A percentile compares a stretch with the other conserved stretches of the same genome.
Evolutionary conservation across 2,329 filamentous ascomycete species (phyloP).

Genomic region (Akanthomyces lecanii): DNA sequence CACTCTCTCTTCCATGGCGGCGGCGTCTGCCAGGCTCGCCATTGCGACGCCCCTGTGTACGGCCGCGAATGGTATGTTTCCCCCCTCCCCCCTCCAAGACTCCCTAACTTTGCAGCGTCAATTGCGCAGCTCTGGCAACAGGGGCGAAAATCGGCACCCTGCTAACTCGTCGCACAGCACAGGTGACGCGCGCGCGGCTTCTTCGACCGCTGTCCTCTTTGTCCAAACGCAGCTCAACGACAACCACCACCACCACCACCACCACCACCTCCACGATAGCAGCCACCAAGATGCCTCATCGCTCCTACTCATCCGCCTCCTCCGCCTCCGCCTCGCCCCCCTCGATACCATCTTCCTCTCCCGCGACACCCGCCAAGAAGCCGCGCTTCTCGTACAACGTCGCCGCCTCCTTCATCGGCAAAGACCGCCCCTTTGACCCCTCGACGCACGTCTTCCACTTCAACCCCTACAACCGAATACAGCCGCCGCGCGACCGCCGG

Average conservation of each 20-base stretch:
- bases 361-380: background rate
- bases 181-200: conserved; percentile 2
- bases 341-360: conserved; percentile 21
- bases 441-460: conserved; percentile 69
- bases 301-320: conserved; percentile 5
- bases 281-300: background rate
- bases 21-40: conserved; percentile 15
- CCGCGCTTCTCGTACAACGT: conserved; percentile 61
- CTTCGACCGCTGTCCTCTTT: conserved; percentile 4
- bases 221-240: background rate
- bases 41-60: conserved; percentile 10
- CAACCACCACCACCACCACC: background rate
- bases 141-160: background rate
- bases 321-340: conserved; percentile 17
- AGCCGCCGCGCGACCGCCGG: conserved; percentile 38
- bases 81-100: background rate
- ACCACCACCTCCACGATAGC: background rate
- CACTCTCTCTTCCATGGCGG: conserved; percentile 2
- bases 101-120: background rate
- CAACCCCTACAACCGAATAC: conserved; percentile 59
- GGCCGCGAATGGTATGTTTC: conserved; percentile 7
- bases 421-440: conserved; percentile 64
- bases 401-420: conserved; percentile 71
- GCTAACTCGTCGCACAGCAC: conserved; percentile 6
- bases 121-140: background rate